Evolutionary conservation across 352 stramenopile species (phyloP).

Genomic region (Globisporangium rhizosaccharum): DNA sequence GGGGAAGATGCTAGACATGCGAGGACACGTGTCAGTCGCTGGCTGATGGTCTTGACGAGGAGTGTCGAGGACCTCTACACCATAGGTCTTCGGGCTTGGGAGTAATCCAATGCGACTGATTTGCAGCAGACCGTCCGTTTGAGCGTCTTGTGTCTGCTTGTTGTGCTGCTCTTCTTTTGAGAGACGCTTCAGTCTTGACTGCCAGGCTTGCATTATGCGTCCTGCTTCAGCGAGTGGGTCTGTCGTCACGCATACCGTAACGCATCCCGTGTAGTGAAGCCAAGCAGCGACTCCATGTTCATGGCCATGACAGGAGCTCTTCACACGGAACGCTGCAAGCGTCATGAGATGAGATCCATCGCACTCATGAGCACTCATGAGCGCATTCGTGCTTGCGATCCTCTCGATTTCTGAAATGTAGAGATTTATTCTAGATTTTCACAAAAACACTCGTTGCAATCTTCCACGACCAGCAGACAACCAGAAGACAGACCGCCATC

Average conservation of each 20-base stretch:
- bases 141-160: not conserved
- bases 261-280: too few relatives aligned
- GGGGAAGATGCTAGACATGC: slow-evolving; percentile 48
- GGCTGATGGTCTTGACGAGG: slow-evolving; percentile 22
- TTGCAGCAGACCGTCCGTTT: slow-evolving; percentile 18
- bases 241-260: too few relatives aligned
- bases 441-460: not conserved
- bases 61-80: slow-evolving; percentile 14
- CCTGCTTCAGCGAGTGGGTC: too few relatives aligned
- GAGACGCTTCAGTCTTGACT: not conserved
- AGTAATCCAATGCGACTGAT: slow-evolving; percentile 62
- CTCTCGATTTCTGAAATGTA: not conserved
- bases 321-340: too few relatives aligned
- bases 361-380: too few relatives aligned
- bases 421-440: not conserved
- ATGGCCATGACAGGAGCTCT: too few relatives aligned
- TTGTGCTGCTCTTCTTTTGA: not conserved
- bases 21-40: slow-evolving; percentile 36
- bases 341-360: too few relatives aligned
- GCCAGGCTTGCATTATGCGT: too few relatives aligned
- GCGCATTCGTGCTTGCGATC: not conserved
- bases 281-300: too few relatives aligned
- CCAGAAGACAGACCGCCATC: too few relatives aligned
- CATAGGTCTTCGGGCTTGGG: slow-evolving; percentile 10
- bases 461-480: not conserved